A percentile compares a stretch with the other conserved stretches of the same genome.
Evolutionary conservation across 257 asterid genomes (phyloP).

Genomic region (Nicotiana obtusifolia): DNA sequence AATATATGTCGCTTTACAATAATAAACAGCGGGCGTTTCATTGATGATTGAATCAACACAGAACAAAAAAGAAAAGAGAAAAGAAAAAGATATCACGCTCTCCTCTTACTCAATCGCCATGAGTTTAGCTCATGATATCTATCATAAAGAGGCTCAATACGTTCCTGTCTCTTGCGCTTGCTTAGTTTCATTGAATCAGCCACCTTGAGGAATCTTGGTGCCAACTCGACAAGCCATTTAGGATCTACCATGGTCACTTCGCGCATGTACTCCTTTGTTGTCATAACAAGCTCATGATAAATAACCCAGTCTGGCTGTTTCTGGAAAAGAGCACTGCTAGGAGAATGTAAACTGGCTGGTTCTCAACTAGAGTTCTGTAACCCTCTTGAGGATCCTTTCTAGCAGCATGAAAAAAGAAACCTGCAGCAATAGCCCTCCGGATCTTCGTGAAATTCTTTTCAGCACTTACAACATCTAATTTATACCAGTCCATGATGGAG

Average conservation of each 20-base stretch:
- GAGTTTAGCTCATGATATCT: slow-evolving; percentile 92
- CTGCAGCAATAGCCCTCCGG: slow-evolving; percentile 85
- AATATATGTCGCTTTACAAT: slow-evolving; percentile 9
- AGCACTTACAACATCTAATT: slow-evolving; percentile 76
- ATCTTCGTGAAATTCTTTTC: slow-evolving; percentile 81
- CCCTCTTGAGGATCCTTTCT: slow-evolving; percentile 97
- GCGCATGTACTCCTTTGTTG: slow-evolving; percentile 95
- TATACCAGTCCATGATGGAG: slow-evolving; percentile 89
- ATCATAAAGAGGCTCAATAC: slow-evolving; percentile 88
- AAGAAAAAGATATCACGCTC: slow-evolving; percentile 37
- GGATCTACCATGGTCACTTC: slow-evolving; percentile 90
- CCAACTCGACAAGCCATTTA: slow-evolving; percentile 92
- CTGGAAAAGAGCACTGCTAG: slow-evolving; percentile 91
- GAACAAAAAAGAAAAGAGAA: background rate
- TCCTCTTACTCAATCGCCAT: slow-evolving; percentile 95
- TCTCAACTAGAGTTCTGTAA: slow-evolving; percentile 75
- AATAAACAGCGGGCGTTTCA: background rate
- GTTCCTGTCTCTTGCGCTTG: slow-evolving; percentile 97
- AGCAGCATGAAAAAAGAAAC: slow-evolving; percentile 88
- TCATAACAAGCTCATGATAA: slow-evolving; percentile 90
- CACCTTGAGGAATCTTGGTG: slow-evolving; percentile 90
- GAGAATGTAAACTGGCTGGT: slow-evolving; percentile 91
- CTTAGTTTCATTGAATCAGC: slow-evolving; percentile 91
- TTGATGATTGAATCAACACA: slow-evolving; percentile 9
- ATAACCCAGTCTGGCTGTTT: slow-evolving; percentile 97